A percentile compares a stretch with the other conserved stretches of the same genome.
These are phyloP conservation scores for Dianthus caryophyllus DNA, from an alignment of 148 eudicot genomes.

Conservation along the genomic window DNA sequence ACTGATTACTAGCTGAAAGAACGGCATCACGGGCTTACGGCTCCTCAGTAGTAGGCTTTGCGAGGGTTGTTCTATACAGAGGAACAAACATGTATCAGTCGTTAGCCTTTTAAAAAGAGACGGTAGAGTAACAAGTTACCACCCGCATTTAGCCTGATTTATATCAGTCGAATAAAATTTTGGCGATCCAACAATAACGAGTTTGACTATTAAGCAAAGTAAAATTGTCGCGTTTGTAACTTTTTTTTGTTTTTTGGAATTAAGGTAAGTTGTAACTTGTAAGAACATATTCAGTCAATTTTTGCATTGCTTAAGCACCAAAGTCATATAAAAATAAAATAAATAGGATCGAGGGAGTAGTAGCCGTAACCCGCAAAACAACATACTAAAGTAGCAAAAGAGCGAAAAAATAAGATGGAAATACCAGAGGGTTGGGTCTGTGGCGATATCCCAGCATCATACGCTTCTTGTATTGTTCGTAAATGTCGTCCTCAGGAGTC, in stretches of 20 bases:
- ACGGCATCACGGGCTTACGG: background rate
- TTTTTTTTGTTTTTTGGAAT: no score
- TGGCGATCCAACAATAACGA: no score
- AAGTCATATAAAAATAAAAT: no score
- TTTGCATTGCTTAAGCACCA: no score
- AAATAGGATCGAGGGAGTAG: no score
- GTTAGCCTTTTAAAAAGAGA: background rate
- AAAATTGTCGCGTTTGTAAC: no score
- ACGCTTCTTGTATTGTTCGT: conserved; percentile 96
- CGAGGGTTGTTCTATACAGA: conserved; percentile 69
- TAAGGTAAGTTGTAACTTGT: no score
- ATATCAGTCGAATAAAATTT: no score
- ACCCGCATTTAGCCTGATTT: no score
- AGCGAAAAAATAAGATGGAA: background rate
- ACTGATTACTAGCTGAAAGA: background rate
- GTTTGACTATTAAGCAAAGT: no score
- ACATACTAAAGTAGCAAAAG: background rate
- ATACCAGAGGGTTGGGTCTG: conserved; percentile 94
- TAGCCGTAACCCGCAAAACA: background rate
- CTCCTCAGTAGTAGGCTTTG: conserved; percentile 70
- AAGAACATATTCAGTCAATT: no score
- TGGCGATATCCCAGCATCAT: conserved; percentile 95
- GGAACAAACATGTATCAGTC: conserved; percentile 13
- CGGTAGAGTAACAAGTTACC: no score
- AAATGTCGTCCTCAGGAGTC: conserved; percentile 88